Base-by-base conservation (phyloP, 352 stramenopile species). In the Pythium sp. region DNA sequence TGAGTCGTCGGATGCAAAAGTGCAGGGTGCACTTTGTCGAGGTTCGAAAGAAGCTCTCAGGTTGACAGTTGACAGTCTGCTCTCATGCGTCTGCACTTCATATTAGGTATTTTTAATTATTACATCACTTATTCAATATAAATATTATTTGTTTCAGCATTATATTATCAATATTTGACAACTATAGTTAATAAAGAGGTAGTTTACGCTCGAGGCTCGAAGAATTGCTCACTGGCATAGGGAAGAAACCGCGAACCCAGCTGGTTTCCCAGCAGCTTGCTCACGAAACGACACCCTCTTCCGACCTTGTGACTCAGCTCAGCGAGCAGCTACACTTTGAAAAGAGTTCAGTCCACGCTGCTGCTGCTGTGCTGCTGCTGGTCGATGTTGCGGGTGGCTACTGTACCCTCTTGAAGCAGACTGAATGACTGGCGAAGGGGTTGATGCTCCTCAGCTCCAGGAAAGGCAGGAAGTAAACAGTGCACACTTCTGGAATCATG, bases 241-340 rank as follows among this genome's bases (percentile, higher is more conserved):
- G 34, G 62, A 67, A 67, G 34, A 62, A 46, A 30, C 15, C 26
- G 34, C 34, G 62, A 67, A 67, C 41, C 34, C 62, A 56, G 1
- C 2, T 60, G 62, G 24, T 67, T 67, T 67, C 51, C 18, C 51
- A 55, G 51, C 62, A 67, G 12, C 12, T 41, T 18, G 15, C 34
- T 41, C 49, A 22, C 49, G 49, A 56, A 30, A 7, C 32, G 11
- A 28, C 56, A 26, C 56, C 56, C 56, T 62, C 56, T 62, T 62
- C 32, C 56, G 55, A 61, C 55, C 55, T 20, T 18, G 24, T 51
- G 43, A 51, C 43, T 51, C 43, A 38, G 28, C 46, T 51, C 43
- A 38, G 28, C 46, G 18, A 53, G 20, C 18, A 53, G 20, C 46
- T 26, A 24, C 46, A 53, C 46, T 53, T 46, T 46, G 12, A n/a